A percentile compares a stretch with the other conserved stretches of the same genome.
phyloP scores from a whole-genome alignment of 345 rosid genomes.

The Linum tenue region DNA sequence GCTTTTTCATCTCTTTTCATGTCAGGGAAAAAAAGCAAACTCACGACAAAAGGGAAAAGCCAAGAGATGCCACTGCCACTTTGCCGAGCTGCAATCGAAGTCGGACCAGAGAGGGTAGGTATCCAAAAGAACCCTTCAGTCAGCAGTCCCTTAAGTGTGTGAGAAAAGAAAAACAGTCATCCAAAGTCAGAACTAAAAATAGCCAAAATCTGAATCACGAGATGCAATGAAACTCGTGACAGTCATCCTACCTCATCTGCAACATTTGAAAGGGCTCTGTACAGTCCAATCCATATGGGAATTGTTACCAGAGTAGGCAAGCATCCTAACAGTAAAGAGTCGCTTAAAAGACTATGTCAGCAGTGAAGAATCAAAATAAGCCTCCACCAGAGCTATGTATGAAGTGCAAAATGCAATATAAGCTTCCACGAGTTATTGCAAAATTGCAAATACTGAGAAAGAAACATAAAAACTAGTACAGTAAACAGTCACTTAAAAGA shows the following conservation, averaged over 20 bases:
- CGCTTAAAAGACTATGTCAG: neutral
- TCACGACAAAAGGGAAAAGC: constrained; percentile 87
- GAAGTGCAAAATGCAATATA: too few relatives aligned
- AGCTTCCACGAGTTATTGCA: too few relatives aligned
- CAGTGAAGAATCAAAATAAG: constrained; percentile 1
- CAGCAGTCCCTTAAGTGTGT: constrained; percentile 64
- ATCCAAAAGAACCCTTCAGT: constrained; percentile 99
- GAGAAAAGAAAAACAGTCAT: constrained; percentile 1
- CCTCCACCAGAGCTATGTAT: too few relatives aligned
- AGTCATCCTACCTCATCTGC: constrained; percentile 64
- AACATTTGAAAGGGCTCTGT: constrained; percentile 96
- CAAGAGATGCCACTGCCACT: constrained; percentile 82
- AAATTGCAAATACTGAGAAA: too few relatives aligned
- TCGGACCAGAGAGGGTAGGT: constrained; percentile 94
- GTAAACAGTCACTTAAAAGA: neutral
- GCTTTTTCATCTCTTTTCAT: too few relatives aligned
- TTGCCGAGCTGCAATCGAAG: constrained; percentile 76
- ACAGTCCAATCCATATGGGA: constrained; percentile 95
- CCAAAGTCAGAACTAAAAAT: constrained; percentile 8
- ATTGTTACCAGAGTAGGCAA: constrained; percentile 94
- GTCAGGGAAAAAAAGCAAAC: constrained; percentile 14
- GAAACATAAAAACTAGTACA: too few relatives aligned
- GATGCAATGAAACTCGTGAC: neutral
- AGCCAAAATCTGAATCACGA: too few relatives aligned
- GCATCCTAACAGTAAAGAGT: constrained; percentile 46